These are phyloP conservation scores for Pleurotus eryngii DNA, from an alignment of 768 basidiomycete species.

Conservation along the genomic window DNA sequence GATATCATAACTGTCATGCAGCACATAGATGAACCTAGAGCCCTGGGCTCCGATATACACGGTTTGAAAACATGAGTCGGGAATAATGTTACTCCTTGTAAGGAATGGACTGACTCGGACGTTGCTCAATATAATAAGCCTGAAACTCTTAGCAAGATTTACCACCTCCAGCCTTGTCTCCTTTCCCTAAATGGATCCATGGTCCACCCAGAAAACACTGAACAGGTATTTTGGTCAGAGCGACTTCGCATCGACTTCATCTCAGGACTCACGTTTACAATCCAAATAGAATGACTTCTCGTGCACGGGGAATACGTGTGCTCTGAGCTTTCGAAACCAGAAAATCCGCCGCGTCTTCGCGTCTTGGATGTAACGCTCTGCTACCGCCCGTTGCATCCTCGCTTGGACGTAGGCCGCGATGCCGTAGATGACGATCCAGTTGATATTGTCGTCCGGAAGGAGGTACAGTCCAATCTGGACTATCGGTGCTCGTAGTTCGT, in stretches of 20 bases:
- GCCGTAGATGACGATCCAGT: constrained; percentile 1
- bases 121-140: too few species aligned
- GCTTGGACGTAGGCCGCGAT: constrained; percentile 2
- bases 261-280: neutral
- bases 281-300: neutral
- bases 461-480: constrained; percentile 1
- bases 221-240: neutral
- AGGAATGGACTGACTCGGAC: too few species aligned
- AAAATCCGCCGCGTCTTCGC: constrained; percentile 5
- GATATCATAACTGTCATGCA: too few species aligned
- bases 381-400: neutral
- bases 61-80: too few species aligned
- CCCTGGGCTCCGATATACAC: too few species aligned
- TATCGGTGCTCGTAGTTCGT: neutral
- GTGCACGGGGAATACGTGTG: neutral
- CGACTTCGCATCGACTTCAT: neutral
- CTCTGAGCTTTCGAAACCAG: constrained; percentile 5
- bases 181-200: neutral
- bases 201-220: neutral
- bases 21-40: too few species aligned
- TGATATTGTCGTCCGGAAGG: constrained; percentile 1
- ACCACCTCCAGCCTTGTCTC: neutral
- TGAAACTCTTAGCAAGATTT: neutral
- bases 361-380: constrained; percentile 3
- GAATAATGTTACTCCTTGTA: too few species aligned